A percentile compares a stretch with the other conserved stretches of the same genome.
Evolutionary conservation across 208 protist genomes (phyloP).

Genomic region (Kentomonas sorsogonicus): DNA sequence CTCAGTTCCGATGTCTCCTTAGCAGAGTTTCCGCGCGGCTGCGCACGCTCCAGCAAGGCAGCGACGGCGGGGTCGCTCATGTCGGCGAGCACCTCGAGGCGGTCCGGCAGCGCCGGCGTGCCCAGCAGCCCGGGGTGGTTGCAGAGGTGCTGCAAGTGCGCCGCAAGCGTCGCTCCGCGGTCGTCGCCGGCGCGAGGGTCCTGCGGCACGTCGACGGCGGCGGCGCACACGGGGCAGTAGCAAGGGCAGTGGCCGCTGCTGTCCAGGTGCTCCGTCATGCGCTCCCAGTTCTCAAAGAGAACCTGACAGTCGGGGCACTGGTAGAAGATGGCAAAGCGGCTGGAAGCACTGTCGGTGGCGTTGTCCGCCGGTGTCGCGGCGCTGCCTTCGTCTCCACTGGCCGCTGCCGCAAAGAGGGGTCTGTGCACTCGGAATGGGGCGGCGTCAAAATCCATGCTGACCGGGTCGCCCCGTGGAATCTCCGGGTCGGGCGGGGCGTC

Average conservation of each 20-base stretch:
- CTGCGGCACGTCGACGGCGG: not conserved
- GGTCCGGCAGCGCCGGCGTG: constrained; percentile 27
- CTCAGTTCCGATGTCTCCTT: constrained; percentile 1
- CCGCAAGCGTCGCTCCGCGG: constrained; percentile 18
- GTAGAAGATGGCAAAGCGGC: constrained; percentile 34
- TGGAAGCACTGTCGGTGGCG: not conserved
- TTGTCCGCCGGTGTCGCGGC: too few relatives aligned
- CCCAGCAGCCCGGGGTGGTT: constrained; percentile 35
- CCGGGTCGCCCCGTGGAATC: not conserved
- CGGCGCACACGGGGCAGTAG: constrained; percentile 29
- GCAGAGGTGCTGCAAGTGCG: constrained; percentile 27
- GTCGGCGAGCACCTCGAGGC: constrained; percentile 57
- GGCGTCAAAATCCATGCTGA: too few relatives aligned
- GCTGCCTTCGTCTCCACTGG: too few relatives aligned
- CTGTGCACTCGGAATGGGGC: too few relatives aligned
- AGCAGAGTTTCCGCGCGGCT: not conserved
- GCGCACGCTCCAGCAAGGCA: constrained; percentile 19
- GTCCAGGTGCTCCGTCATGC: constrained; percentile 37
- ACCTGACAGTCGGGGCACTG: constrained; percentile 60
- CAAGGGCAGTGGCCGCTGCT: constrained; percentile 31
- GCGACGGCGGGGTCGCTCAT: constrained; percentile 14
- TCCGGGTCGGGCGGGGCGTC: not conserved
- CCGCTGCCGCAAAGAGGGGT: too few relatives aligned
- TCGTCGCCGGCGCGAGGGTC: not conserved
- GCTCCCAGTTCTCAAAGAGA: constrained; percentile 46